Evolutionary conservation across 2,329 filamentous ascomycete genomes (phyloP), one percentile per base, ranked within the genome.

Genomic region (Arthrobotrys entomopaga): DNA sequence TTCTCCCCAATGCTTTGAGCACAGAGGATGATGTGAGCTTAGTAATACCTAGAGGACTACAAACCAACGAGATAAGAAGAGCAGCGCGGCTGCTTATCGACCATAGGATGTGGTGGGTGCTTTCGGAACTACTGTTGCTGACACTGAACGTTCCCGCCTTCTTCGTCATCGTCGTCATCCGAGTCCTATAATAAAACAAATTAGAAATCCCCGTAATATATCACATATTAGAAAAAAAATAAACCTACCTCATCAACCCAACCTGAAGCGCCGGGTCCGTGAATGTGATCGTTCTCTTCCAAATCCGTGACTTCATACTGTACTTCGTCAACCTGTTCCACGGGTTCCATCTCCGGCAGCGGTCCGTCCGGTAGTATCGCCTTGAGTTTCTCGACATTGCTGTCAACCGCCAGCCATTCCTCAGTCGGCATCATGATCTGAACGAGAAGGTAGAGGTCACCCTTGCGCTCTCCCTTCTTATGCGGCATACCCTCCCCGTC

Each of bases 401-500:
- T 86, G n/a, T 92, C 87, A 42, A 65, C 80, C 71, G 83, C 82
- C 69, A 93, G 84, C 92, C 93, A 98, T 24, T 89, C 91, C 78
- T 94, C 89, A 78, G 93, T 88, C 1, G 95, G 95, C 84, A 98
- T 98, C 64, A 92, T 87, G 76, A 99, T 87, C 79, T 95, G 89
- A 77, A 97, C 89, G 42, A 91, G 84, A 48, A 99, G 85, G 82
- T 94, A 99, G 16, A 99, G 84, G 79, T 98, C 93, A 49, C 95
- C 95, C 80, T 88, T 92, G 3, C 84, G 80, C 43, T 99, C 95
- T 76, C 90, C 91, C 67, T 89, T 89, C 86, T 97, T 97, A 78
- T 89, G 82, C 1, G 95, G 95, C 95, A 99, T 99, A 73, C 95
- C 95, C 83, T 99, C 95, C 24, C 92, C 93, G 1, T 86, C 82